These are phyloP conservation scores for Penicillium capsulatum DNA, from an alignment of 2,329 filamentous ascomycete genomes.

Conservation along the genomic window DNA sequence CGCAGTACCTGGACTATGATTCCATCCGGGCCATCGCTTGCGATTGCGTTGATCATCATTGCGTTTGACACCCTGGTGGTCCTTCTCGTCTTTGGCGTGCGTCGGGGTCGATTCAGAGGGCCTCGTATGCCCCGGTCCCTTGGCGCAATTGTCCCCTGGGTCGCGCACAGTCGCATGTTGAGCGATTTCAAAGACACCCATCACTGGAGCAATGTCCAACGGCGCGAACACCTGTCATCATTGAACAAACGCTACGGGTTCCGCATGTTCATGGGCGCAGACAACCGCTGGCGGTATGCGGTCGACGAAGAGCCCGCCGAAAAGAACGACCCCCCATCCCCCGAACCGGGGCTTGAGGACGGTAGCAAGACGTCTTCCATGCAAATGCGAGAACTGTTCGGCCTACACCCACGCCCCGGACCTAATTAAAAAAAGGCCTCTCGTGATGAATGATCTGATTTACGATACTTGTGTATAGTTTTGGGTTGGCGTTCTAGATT, in stretches of 20 bases:
- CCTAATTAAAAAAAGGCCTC: background rate
- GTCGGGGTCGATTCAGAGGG: constrained; percentile 31
- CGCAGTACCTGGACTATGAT: constrained; percentile 31
- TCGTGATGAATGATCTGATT: too few relatives aligned
- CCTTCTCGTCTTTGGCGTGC: constrained; percentile 31
- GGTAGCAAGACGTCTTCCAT: constrained; percentile 23
- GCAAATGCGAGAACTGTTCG: constrained; percentile 16
- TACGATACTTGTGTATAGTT: constrained; percentile 4
- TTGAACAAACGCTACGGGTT: constrained; percentile 33
- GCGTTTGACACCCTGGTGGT: constrained; percentile 31
- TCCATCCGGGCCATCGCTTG: constrained; percentile 27
- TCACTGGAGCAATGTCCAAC: constrained; percentile 26
- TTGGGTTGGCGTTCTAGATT: background rate
- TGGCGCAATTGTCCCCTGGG: constrained; percentile 33
- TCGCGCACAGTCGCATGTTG: constrained; percentile 33
- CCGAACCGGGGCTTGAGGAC: background rate
- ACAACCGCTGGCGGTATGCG: constrained; percentile 31
- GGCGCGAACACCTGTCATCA: constrained; percentile 24
- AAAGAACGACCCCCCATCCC: background rate
- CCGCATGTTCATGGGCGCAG: constrained; percentile 28
- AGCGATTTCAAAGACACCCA: constrained; percentile 30
- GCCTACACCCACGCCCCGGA: constrained; percentile 2
- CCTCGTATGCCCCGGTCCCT: constrained; percentile 35
- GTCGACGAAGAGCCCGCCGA: constrained; percentile 29
- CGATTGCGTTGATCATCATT: constrained; percentile 29